Base-by-base conservation (phyloP, 306 rosid species). In the Begonia loranthoides region DNA sequence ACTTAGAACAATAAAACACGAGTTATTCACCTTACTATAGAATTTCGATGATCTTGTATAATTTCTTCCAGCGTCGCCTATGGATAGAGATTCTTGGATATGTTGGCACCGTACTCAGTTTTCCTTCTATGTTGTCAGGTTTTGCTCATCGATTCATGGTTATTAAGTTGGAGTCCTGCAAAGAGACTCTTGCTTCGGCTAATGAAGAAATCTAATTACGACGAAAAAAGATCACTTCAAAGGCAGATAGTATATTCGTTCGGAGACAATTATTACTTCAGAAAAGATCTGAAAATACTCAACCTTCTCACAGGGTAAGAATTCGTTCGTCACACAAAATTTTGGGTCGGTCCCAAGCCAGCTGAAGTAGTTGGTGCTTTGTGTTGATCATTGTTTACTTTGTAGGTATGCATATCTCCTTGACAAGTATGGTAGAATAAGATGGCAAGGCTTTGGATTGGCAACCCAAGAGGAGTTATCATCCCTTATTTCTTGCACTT, bases 211-310 rank as follows among this genome's bases (percentile, higher is more conserved):
- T 64, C 94, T 21, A 72, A 57, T 41, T 43, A 51, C 9, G 62
- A 70, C 16, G 82, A 64, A 65, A 60, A 33, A 58, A 61, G 52
- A 48, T 44, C 71, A 45, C 79, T 70, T 60, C 63, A 68, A 61
- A 71, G 61, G 78, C 77, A 76, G 64, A 73, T 57, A 5, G 84
- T 70, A 38, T 86, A 76, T 73, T 80, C 94, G 13, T 86, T 90
- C 57, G 95, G 95, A 13, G 99, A 86, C 72, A 90, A 86, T 74
- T 90, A 82, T 72, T 82, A 82, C 84, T 85, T 90, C 68, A 70
- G 95, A 69, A 90, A 90, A 71, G 94, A 87, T 69, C 76, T 87
- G 10, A 62, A 61, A 57, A 65, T 82, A 61, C 53, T 80, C 52
- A 86, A 90, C 76, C 92, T 86, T 67, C 83, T 85, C 12, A 80